Percentiles rank a stretch among this genome's conserved stretches.
These are phyloP conservation scores for Colletotrichum acutatum DNA, from an alignment of 2,329 filamentous ascomycete genomes.

Conservation along the genomic window DNA sequence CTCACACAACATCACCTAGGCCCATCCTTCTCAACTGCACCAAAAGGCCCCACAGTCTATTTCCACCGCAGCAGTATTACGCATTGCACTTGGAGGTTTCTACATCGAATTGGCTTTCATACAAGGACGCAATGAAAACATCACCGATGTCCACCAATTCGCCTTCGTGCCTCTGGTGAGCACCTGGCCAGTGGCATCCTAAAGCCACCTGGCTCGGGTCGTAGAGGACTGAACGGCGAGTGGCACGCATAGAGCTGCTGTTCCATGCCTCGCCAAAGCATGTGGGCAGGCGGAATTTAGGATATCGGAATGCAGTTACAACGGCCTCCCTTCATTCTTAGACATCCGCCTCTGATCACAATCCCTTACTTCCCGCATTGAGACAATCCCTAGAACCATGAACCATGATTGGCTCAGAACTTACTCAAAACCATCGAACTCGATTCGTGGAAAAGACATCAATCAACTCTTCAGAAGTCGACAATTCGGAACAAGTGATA, in stretches of 20 bases:
- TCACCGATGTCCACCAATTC: not conserved
- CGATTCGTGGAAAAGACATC: not conserved
- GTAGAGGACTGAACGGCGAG: no score
- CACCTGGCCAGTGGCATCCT: not conserved
- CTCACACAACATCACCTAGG: conserved; percentile 1
- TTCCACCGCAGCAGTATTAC: not conserved
- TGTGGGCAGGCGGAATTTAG: not conserved
- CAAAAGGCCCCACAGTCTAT: not conserved
- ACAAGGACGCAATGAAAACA: not conserved
- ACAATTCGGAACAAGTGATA: not conserved
- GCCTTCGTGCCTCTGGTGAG: not conserved
- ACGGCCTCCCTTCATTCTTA: conserved; percentile 2
- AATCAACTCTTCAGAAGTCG: not conserved
- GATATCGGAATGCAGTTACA: not conserved
- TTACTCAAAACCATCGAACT: not conserved
- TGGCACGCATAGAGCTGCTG: not conserved
- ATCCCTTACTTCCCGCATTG: not conserved
- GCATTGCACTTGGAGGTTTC: not conserved
- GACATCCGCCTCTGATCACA: not conserved
- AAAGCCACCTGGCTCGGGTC: not conserved
- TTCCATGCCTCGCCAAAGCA: not conserved
- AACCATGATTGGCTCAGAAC: not conserved
- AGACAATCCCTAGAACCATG: not conserved
- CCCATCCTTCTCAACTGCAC: not conserved
- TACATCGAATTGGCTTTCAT: no score